Evolutionary conservation across 2,329 filamentous ascomycete species (phyloP), one percentile per base, ranked within the genome.

Genomic region (Hypoxylon sp.): DNA sequence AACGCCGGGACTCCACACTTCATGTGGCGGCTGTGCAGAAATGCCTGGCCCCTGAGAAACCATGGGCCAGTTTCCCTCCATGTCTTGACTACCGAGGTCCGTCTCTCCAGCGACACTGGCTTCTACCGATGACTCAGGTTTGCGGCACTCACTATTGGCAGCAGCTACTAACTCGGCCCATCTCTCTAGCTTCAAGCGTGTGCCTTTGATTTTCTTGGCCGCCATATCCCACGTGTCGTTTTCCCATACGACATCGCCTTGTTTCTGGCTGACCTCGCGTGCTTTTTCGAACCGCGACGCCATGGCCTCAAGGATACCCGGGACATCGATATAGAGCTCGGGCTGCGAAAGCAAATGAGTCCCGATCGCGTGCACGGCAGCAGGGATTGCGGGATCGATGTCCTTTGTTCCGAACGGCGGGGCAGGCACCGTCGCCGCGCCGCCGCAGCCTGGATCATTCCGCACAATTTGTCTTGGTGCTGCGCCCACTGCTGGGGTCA

Each of bases 151-250:
- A 1, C 77, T 77, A 0, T 74, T 74, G 29, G 71, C 63, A 0
- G 71, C 63, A 1, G 81, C 77, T 0, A 84, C 79, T 0, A 83
- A 76, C 51, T 85, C 83, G 0, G 81, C 78, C 80, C 82, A 85
- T 14, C 79, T 77, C 53, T 83, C 81, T 0, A 86, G 67, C 64
- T 84, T 85, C 2, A 79, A 75, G 5, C 79, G 79, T 0, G 81
- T 81, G 32, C 85, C 81, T 19, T 79, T 77, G 0, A 86, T 74
- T 46, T 85, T 85, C 37, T 81, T 78, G 0, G 83, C 80, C 0
- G 81, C 81, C 66, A 85, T 74, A 5, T 81, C 82, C 83, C 83
- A 86, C 0, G 84, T 70, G 48, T 83, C 84, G 54, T 81, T 80
- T 9, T 83, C 79, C 56, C 77, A 77, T 0, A 27, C 11, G 2